Evolutionary conservation across 2,329 filamentous ascomycete species (phyloP).

Genomic region (Zasmidium citrigriseum): DNA sequence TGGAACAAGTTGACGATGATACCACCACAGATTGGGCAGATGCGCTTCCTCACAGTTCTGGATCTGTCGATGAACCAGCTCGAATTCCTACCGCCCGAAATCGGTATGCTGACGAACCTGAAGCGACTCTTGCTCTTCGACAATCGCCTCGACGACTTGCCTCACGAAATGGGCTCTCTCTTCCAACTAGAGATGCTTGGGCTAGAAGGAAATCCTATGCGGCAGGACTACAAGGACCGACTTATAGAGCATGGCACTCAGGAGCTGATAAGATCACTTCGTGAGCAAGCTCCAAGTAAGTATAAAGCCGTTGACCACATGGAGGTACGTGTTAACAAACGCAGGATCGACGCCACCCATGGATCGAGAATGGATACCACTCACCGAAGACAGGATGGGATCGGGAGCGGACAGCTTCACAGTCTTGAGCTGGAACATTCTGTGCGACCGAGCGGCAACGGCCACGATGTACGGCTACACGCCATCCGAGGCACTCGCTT

Average conservation of each 20-base stretch:
- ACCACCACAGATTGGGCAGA: slow-evolving; percentile 77
- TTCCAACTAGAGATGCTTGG: slow-evolving; percentile 87
- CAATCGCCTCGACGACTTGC: slow-evolving; percentile 80
- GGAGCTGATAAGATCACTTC: slow-evolving; percentile 77
- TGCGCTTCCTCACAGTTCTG: slow-evolving; percentile 78
- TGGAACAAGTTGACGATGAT: slow-evolving; percentile 84
- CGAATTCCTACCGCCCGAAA: slow-evolving; percentile 77
- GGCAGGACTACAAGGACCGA: slow-evolving; percentile 70
- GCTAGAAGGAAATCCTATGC: slow-evolving; percentile 86
- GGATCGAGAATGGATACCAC: slow-evolving; percentile 75
- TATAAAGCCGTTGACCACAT: slow-evolving; percentile 1
- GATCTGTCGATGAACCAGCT: slow-evolving; percentile 90
- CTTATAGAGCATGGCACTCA: slow-evolving; percentile 87
- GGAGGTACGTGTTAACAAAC: slow-evolving; percentile 14
- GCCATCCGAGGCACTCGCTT: slow-evolving; percentile 75
- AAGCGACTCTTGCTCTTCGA: slow-evolving; percentile 85
- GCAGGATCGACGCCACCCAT: slow-evolving; percentile 75
- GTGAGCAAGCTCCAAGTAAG: slow-evolving; percentile 83
- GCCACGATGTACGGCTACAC: slow-evolving; percentile 86
- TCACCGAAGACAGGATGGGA: slow-evolving; percentile 54
- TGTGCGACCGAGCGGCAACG: slow-evolving; percentile 92
- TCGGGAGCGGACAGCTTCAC: slow-evolving; percentile 67
- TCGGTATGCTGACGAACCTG: slow-evolving; percentile 95
- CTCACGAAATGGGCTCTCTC: slow-evolving; percentile 83
- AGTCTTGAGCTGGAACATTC: slow-evolving; percentile 90